Evolutionary conservation across 345 rosid genomes (phyloP).

Genomic region (Rhizophora apiculata): DNA sequence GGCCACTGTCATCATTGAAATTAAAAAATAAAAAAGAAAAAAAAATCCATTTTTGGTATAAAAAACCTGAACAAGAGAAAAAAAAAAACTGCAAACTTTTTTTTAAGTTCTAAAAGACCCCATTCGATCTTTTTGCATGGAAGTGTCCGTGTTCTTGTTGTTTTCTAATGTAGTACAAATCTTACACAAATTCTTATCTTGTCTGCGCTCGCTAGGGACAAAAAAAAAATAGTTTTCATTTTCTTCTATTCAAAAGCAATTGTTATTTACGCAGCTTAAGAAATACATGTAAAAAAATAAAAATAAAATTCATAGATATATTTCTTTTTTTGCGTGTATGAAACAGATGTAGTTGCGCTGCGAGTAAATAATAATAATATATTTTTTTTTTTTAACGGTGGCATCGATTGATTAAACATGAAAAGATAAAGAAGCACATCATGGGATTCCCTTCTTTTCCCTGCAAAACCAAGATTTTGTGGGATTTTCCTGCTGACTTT

Average conservation of each 20-base stretch:
- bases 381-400: neutral
- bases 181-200: constrained; percentile 36
- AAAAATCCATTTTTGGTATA: no score
- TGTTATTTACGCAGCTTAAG: no score
- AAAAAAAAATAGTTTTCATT: neutral
- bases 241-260: neutral
- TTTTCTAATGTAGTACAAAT: constrained; percentile 28
- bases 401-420: neutral
- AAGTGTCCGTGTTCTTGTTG: constrained; percentile 34
- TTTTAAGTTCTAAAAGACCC: constrained; percentile 4
- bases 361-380: no score
- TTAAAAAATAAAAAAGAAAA: no score
- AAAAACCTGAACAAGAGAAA: neutral
- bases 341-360: no score
- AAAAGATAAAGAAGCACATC: constrained; percentile 11
- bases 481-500: constrained; percentile 20
- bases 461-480: constrained; percentile 13
- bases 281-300: no score
- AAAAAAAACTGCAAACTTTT: constrained; percentile 28
- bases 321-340: no score
- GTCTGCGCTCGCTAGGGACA: constrained; percentile 26
- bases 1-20: no score
- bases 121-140: constrained; percentile 28
- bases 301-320: no score
- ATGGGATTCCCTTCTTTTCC: constrained; percentile 10